Evolutionary conservation across 345 rosid genomes (phyloP).

Genomic region (Odontarrhena argentea): DNA sequence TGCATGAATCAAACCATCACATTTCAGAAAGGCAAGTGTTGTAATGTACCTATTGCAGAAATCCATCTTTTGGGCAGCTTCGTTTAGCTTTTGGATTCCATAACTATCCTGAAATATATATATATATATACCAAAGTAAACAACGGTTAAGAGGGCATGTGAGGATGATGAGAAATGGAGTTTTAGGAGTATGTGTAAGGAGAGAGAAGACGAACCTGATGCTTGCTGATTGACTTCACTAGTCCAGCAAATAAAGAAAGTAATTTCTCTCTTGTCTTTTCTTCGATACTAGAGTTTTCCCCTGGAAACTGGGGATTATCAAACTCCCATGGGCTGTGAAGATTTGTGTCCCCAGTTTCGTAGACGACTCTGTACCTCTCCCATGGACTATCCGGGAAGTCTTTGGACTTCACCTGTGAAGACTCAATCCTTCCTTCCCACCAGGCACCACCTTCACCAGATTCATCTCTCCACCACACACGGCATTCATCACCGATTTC

Average conservation of each 20-base stretch:
- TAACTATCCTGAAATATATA: slow-evolving; percentile 64
- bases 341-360: slow-evolving; percentile 53
- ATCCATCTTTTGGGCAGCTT: slow-evolving; percentile 73
- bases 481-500: slow-evolving; percentile 64
- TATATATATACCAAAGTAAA: slow-evolving; percentile 1
- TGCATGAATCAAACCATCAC: slow-evolving; percentile 23
- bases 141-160: slow-evolving; percentile 11
- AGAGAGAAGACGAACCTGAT: slow-evolving; percentile 52
- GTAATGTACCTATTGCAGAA: slow-evolving; percentile 67
- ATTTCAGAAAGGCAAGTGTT: slow-evolving; percentile 1
- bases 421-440: slow-evolving; percentile 76
- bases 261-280: slow-evolving; percentile 50
- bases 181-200: background rate
- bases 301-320: slow-evolving; percentile 59
- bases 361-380: slow-evolving; percentile 69
- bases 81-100: slow-evolving; percentile 74
- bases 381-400: slow-evolving; percentile 95
- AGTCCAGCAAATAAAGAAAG: slow-evolving; percentile 59
- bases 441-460: slow-evolving; percentile 79
- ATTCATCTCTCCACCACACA: slow-evolving; percentile 87
- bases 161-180: slow-evolving; percentile 1
- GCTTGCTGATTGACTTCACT: slow-evolving; percentile 55
- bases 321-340: slow-evolving; percentile 96
- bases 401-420: slow-evolving; percentile 58
- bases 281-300: slow-evolving; percentile 66